Evolutionary conservation across 495 filamentous ascomycete genomes (phyloP).

Genomic region (Aspergillus sparsus): DNA sequence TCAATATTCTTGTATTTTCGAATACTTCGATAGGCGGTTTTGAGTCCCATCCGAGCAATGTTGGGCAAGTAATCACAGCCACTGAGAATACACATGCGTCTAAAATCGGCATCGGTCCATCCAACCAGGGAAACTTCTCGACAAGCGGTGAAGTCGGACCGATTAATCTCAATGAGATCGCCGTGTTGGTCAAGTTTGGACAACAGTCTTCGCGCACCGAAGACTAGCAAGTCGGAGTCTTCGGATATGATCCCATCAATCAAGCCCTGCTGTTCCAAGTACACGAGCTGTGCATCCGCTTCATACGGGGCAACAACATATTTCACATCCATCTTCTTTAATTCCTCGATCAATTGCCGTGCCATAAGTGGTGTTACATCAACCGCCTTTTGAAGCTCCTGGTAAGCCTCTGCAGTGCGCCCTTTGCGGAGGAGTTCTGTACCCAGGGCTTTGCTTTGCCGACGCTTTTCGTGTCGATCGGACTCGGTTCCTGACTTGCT

Average conservation of each 20-base stretch:
- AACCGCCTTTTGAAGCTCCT: conserved; percentile 91
- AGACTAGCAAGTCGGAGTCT: conserved; percentile 95
- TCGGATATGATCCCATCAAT: conserved; percentile 91
- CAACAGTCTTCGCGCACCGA: conserved; percentile 83
- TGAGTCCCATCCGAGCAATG: conserved; percentile 83
- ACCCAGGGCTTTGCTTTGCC: conserved; percentile 71
- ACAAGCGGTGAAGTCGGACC: conserved; percentile 82
- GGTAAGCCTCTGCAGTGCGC: conserved; percentile 74
- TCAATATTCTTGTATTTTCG: conserved; percentile 88
- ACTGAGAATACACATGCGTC: conserved; percentile 93
- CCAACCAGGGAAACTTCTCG: conserved; percentile 85
- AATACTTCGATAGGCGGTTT: conserved; percentile 87
- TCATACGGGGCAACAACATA: conserved; percentile 98
- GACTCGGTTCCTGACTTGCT: conserved; percentile 92
- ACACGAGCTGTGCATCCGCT: conserved; percentile 93
- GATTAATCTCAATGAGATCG: conserved; percentile 87
- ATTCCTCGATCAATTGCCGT: conserved; percentile 82
- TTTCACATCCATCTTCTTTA: conserved; percentile 74
- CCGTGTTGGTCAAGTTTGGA: conserved; percentile 96
- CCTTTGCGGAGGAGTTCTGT: conserved; percentile 79
- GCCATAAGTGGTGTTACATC: conserved; percentile 98
- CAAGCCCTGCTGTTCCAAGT: conserved; percentile 80
- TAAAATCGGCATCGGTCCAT: conserved; percentile 89
- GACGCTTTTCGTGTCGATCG: conserved; percentile 66
- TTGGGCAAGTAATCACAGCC: conserved; percentile 95